Base-by-base conservation (phyloP, 257 asterid genomes). In the Nicotiana tomentosiformis region DNA sequence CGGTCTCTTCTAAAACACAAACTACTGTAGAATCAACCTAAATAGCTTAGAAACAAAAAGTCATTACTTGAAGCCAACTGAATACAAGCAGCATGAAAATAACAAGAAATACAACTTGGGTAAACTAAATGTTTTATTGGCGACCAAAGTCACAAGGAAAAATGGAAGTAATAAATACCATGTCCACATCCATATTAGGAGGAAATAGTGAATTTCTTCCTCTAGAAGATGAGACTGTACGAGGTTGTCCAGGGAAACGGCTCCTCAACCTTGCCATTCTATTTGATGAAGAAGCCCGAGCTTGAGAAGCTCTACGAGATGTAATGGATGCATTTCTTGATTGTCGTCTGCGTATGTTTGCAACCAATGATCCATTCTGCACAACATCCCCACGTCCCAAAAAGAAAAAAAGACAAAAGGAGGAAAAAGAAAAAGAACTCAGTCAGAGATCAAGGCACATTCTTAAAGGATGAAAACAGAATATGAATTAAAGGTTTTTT, bases 231-330 rank as follows among this genome's bases (percentile, higher is more conserved):
- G 89, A 81, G 76, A 91, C 8, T 49, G 97, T 81, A 53, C 92
- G 93, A 64, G 96, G 89, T 49, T 82, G 92, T 83, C 96, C 96
- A 51, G 93, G 96, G 89, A 94, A 91, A 86, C 92, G 93, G 85
- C 66, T 87, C 89, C 99, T 89, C 86, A 66, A 77, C 87, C 97
- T 92, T 43, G 94, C 72, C 89, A 88, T 80, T 90, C 98, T 90
- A 76, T 87, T 92, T 56, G 77, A 58, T 56, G 88, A 55, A 46
- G 93, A 78, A 32, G 88, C 86, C 81, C 93, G 90, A 84, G 87
- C 82, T 53, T 65, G 86, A 85, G 88, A 70, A 81, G 85, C 91
- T 86, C 93, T 87, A 29, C 90, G 95, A 81, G 90, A 61, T 77
- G 53, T 58, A 84, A 46, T 87, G 46, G 86, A 70, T 82, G 90